Percentiles rank a stretch among this genome's conserved stretches.
Evolutionary conservation across 305 asterid genomes (phyloP).

Genomic region (Solanum hybrid): DNA sequence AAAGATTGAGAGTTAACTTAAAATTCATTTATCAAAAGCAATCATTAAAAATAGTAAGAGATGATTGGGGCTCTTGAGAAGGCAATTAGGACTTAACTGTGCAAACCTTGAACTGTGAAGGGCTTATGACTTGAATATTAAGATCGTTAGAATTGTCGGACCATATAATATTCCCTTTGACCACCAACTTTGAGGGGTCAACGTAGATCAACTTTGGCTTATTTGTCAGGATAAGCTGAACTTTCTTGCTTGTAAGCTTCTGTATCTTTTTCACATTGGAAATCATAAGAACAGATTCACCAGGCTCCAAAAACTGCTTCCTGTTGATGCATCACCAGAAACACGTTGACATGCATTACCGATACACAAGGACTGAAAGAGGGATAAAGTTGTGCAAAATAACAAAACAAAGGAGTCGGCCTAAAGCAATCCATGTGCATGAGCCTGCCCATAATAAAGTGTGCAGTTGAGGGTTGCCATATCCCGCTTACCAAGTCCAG

Average conservation of each 20-base stretch:
- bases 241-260: constrained; percentile 89
- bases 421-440: neutral
- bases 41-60: neutral
- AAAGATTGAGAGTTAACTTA: neutral
- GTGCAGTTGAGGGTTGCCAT: neutral
- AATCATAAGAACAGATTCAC: constrained; percentile 93
- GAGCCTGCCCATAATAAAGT: neutral
- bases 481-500: neutral
- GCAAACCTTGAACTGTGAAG: constrained; percentile 80
- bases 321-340: constrained; percentile 30
- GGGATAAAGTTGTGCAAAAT: neutral
- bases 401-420: neutral
- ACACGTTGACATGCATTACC: neutral
- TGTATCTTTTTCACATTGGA: constrained; percentile 87
- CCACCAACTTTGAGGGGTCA: constrained; percentile 69
- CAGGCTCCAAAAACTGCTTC: constrained; percentile 94
- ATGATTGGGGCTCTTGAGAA: neutral
- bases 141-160: constrained; percentile 85
- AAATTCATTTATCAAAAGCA: neutral
- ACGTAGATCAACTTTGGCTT: constrained; percentile 83
- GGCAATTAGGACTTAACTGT: constrained; percentile 30
- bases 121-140: constrained; percentile 69
- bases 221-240: constrained; percentile 92
- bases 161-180: constrained; percentile 84
- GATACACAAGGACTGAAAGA: neutral